A percentile compares a stretch with the other conserved stretches of the same genome.
Evolutionary conservation across 257 asterid genomes (phyloP).

Genomic region (Petunia secreta): DNA sequence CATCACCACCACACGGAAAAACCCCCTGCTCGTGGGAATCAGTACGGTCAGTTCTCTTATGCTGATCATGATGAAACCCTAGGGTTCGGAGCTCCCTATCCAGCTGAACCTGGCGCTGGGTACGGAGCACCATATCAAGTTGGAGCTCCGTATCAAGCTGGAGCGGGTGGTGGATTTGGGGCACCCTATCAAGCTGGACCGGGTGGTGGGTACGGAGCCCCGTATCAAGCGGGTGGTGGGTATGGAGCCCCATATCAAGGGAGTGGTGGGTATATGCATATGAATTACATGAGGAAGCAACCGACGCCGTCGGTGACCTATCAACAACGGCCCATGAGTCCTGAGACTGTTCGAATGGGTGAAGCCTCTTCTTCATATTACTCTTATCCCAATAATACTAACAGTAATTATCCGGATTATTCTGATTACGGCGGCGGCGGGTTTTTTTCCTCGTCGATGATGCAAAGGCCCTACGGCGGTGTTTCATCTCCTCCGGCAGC

Average conservation of each 20-base stretch:
- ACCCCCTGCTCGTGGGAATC: conserved; percentile 13
- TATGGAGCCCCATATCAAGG: conserved; percentile 23
- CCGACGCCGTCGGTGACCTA: conserved; percentile 68
- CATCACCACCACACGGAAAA: conserved; percentile 41
- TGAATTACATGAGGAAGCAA: conserved; percentile 75
- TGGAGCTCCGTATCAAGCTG: neutral
- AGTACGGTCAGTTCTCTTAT: conserved; percentile 37
- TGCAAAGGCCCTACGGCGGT: conserved; percentile 40
- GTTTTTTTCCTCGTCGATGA: conserved; percentile 47
- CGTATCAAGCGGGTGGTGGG: neutral
- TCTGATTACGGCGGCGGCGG: conserved; percentile 55
- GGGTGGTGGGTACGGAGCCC: neutral
- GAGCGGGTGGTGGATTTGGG: neutral
- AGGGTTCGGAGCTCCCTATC: conserved; percentile 17
- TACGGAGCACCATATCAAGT: neutral
- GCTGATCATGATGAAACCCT: conserved; percentile 19
- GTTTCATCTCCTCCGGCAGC: conserved; percentile 40
- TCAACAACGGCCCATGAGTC: conserved; percentile 72
- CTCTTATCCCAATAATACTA: conserved; percentile 38
- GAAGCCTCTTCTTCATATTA: conserved; percentile 61
- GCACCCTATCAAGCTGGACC: neutral
- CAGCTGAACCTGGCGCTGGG: conserved; percentile 32
- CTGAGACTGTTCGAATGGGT: conserved; percentile 70
- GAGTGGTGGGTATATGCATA: conserved; percentile 56
- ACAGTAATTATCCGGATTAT: conserved; percentile 32